Percentiles rank a stretch among this genome's conserved stretches.
Evolutionary conservation across 306 rosid genomes (phyloP).

Genomic region (Begonia loranthoides): DNA sequence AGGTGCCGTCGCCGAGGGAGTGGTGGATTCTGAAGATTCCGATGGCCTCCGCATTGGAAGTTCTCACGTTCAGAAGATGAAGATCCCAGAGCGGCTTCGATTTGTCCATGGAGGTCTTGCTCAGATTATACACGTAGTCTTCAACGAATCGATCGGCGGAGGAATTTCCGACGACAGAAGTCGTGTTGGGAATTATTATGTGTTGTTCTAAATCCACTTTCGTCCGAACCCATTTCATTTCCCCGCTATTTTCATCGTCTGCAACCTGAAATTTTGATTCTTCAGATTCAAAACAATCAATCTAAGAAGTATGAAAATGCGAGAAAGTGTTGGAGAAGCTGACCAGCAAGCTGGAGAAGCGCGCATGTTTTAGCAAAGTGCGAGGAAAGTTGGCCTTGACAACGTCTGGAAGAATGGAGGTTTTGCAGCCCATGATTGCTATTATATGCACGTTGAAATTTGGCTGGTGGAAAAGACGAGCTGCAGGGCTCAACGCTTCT

Average conservation of each 20-base stretch:
- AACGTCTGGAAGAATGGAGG: slow-evolving; percentile 7
- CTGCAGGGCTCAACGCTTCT: slow-evolving; percentile 23
- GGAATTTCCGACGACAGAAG: slow-evolving; percentile 1
- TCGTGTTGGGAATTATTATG: slow-evolving; percentile 8
- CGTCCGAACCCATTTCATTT: slow-evolving; percentile 24
- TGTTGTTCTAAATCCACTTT: slow-evolving; percentile 19
- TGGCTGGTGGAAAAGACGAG: slow-evolving; percentile 23
- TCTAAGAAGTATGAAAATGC: neutral
- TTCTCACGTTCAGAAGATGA: slow-evolving; percentile 22
- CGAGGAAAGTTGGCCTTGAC: slow-evolving; percentile 11
- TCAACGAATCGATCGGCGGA: slow-evolving; percentile 12
- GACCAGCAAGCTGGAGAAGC: slow-evolving; percentile 27
- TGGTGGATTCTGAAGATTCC: slow-evolving; percentile 24
- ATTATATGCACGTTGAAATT: slow-evolving; percentile 19
- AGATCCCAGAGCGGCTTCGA: slow-evolving; percentile 25
- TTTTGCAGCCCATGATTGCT: slow-evolving; percentile 19
- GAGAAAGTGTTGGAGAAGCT: neutral
- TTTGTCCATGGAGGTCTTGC: slow-evolving; percentile 18
- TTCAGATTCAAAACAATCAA: neutral
- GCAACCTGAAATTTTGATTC: slow-evolving; percentile 4
- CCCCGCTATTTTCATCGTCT: slow-evolving; percentile 8
- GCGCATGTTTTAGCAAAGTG: slow-evolving; percentile 25
- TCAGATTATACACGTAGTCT: slow-evolving; percentile 19
- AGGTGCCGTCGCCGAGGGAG: slow-evolving; percentile 30
- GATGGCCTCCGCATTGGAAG: slow-evolving; percentile 13